These are phyloP conservation scores for Salpingoeca rosetta DNA, from an alignment of 78 protist genomes.

Conservation along the genomic window DNA sequence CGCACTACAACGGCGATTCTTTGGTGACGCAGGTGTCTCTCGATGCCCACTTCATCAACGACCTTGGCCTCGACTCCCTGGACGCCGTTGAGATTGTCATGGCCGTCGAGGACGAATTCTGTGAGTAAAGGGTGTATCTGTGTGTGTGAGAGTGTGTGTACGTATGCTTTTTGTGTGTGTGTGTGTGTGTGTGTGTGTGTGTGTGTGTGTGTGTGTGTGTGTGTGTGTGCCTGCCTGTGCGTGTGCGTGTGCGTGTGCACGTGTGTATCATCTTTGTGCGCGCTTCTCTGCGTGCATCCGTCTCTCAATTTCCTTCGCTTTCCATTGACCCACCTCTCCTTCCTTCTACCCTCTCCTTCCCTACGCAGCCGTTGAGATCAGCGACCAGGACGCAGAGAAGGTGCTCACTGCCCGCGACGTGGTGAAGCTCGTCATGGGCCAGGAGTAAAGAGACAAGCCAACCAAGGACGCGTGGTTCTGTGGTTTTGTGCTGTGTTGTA, in stretches of 20 bases:
- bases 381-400: conserved; percentile 63
- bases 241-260: too few relatives aligned
- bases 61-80: conserved; percentile 64
- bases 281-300: too few relatives aligned
- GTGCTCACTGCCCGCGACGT: conserved; percentile 31
- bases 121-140: too few relatives aligned
- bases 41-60: conserved; percentile 39
- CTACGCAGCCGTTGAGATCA: conserved; percentile 32
- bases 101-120: conserved; percentile 66
- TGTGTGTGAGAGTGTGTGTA: neutral
- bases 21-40: neutral
- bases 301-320: too few relatives aligned
- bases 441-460: neutral
- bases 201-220: neutral
- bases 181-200: neutral
- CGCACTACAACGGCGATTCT: neutral
- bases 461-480: neutral
- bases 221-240: too few relatives aligned
- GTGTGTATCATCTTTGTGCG: too few relatives aligned
- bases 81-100: conserved; percentile 66
- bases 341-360: neutral
- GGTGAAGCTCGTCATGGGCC: conserved; percentile 13
- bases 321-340: neutral
- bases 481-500: neutral
- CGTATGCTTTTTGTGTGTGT: neutral